A percentile compares a stretch with the other conserved stretches of the same genome.
Evolutionary conservation across 345 rosid genomes (phyloP).

Genomic region (Rhizophora apiculata): DNA sequence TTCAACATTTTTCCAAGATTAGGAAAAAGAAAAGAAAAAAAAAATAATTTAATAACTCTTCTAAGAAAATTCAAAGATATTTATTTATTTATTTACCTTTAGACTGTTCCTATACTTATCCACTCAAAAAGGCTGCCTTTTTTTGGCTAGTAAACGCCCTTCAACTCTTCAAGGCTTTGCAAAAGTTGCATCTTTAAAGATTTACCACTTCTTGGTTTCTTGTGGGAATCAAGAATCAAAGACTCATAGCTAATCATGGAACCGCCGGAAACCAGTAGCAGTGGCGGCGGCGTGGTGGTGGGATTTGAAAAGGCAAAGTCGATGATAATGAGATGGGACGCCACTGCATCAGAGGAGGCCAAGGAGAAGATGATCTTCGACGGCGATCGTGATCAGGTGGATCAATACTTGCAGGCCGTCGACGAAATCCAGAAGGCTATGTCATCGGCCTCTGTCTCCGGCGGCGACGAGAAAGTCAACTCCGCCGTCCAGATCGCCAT

Average conservation of each 20-base stretch:
- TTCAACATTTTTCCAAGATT: not conserved
- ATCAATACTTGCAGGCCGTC: slow-evolving; percentile 79
- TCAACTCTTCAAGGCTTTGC: not conserved
- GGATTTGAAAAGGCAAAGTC: slow-evolving; percentile 62
- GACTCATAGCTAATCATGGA: slow-evolving; percentile 40
- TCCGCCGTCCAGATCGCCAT: slow-evolving; percentile 88
- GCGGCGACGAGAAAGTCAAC: slow-evolving; percentile 43
- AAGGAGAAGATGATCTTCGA: slow-evolving; percentile 82
- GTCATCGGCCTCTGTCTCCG: slow-evolving; percentile 45
- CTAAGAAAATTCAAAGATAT: too few species aligned
- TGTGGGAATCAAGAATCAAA: not conserved
- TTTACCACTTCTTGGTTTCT: not conserved
- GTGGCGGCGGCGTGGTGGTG: slow-evolving; percentile 8
- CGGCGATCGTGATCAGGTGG: slow-evolving; percentile 66
- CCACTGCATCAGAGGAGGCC: slow-evolving; percentile 81
- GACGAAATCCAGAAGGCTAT: slow-evolving; percentile 75
- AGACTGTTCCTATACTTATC: not conserved
- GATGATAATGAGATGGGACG: slow-evolving; percentile 86
- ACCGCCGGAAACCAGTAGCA: slow-evolving; percentile 37
- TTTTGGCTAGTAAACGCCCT: not conserved
- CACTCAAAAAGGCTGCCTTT: not conserved
- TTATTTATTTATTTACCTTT: too few species aligned
- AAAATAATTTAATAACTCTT: not conserved
- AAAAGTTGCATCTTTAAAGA: not conserved
- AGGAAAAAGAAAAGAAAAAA: not conserved